Evolutionary conservation across 78 protist species (phyloP), one percentile per base, ranked within the genome.

Genomic region (Protostelium mycophagum): DNA sequence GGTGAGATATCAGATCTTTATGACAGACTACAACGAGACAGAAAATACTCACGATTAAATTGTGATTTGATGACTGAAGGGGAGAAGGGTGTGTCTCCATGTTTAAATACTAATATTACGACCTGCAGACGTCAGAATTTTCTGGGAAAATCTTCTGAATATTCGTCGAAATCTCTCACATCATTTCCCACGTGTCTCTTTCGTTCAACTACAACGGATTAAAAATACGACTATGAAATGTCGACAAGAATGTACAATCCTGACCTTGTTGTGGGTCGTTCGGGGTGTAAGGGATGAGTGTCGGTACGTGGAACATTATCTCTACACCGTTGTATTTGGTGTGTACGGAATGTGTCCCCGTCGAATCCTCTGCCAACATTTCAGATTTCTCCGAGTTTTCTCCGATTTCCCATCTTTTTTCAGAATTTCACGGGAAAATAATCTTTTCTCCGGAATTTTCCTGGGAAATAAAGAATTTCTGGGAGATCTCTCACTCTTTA

Each of bases 231-330:
- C 73, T 63, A 28, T 5, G 73, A 51, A 16, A 51, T 51, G 73
- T 16, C 36, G 63, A 25, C 5, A 16, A 36, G 16, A 85, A 25
- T 85, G 87, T 34, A 87, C 83, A 87, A 35, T 86, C 63, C 85
- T 91, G 34, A 25, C 87, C 34, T 90, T 95, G 96, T 90, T 95
- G 93, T 35, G 89, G 91, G 92, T 95, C 96, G 63, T 83, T 87
- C 83, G 91, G 91, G 39, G 38, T 36, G 88, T 86, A 91, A 63
- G 97, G 98, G 35, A 96, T 84, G 88, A 94, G 89, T 35, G 97
- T 92, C 5, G 95, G 84, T 9, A 96, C 97, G 51, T 96, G 98
- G 34, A 86, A 96, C 98, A 96, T 96, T 29, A 96, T 83, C 38
- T 96, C 96, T 38, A 85, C 87, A 35, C 91, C 94, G 37, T 85